Evolutionary conservation across 208 protist species (phyloP).

Genomic region (Wallacemonas sp.): DNA sequence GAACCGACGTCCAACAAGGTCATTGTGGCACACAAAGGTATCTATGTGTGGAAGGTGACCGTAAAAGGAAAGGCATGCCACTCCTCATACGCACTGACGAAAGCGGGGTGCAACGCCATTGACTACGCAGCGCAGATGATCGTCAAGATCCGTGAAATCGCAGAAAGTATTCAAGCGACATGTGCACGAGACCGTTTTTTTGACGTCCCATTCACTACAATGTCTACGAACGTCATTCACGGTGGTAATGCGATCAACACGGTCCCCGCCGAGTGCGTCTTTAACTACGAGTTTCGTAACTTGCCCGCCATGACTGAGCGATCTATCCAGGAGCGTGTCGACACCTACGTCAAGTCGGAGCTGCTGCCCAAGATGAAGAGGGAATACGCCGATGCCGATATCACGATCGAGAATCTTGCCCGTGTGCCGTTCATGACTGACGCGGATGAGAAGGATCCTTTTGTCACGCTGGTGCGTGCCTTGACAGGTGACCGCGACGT

Average conservation of each 20-base stretch:
- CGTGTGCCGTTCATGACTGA: slow-evolving; percentile 16
- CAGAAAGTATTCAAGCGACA: slow-evolving; percentile 26
- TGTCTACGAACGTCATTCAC: slow-evolving; percentile 50
- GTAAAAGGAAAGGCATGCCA: slow-evolving; percentile 34
- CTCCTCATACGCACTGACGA: slow-evolving; percentile 38
- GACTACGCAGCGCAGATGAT: slow-evolving; percentile 50
- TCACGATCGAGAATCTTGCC: slow-evolving; percentile 28
- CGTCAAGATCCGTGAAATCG: slow-evolving; percentile 45
- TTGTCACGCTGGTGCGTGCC: slow-evolving; percentile 28
- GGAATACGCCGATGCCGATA: slow-evolving; percentile 22
- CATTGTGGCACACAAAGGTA: slow-evolving; percentile 57
- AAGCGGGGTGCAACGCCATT: slow-evolving; percentile 45
- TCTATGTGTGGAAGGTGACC: slow-evolving; percentile 25
- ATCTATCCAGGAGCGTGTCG: slow-evolving; percentile 31
- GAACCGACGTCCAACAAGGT: slow-evolving; percentile 58
- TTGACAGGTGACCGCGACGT: slow-evolving; percentile 32
- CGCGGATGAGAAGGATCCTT: slow-evolving; percentile 33
- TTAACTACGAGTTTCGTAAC: slow-evolving; percentile 51
- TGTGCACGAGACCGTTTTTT: slow-evolving; percentile 24
- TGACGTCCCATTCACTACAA: slow-evolving; percentile 28
- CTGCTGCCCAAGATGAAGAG: slow-evolving; percentile 45
- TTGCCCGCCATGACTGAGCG: slow-evolving; percentile 20
- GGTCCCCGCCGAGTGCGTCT: slow-evolving; percentile 34
- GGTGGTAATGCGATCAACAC: slow-evolving; percentile 59
- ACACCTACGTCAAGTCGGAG: slow-evolving; percentile 22